Evolutionary conservation across 768 basidiomycete species (phyloP), one percentile per base, ranked within the genome.

Genomic region (Hypholoma fasciculare): DNA sequence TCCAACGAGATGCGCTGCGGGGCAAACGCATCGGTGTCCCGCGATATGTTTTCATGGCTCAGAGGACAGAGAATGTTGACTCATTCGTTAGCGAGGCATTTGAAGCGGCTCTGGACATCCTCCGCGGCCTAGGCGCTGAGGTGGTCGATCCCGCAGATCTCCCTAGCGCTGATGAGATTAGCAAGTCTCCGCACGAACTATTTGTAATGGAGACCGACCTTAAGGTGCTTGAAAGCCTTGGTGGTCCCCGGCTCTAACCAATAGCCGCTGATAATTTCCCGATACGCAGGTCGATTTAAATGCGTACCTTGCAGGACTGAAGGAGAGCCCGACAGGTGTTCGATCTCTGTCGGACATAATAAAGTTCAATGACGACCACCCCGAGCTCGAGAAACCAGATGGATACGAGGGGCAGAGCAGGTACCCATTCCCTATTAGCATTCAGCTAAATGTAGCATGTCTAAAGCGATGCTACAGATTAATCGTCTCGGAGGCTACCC

Each of bases 131-230:
- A 1, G 82, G 81, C 1, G 81, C 81, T 0, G 76, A 78, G 0
- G 73, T 89, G 3, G 76, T 88, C 6, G 87, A 89, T 63, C 85
- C 86, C 0, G 82, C 85, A 1, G 83, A 87, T 57, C 69, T 89
- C 16, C 80, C 84, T 0, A 80, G 81, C 27, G 82, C 80, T 3
- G 74, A 77, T 0, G 83, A 82, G 52, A 76, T 84, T 6, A 61
- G 76, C 61, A 75, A 19, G 57, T 61, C 2, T 79, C 76, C 77
- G 9, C 82, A 84, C 56, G 85, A 88, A 66, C 78, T 73, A 0
- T 68, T 82, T 13, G 86, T 87, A 2, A 58, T 84, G 19, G 61
- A 73, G 7, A 71, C 74, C 0, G 85, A 88, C 59, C 82, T 87
- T 69, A 88, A 86, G 78, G 86, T 82, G 50, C 42, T 62, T 34